A percentile compares a stretch with the other conserved stretches of the same genome.
Conservation (phyloP, 306 rosid species). For the Ammopiptanthus mongolicus region DNA sequence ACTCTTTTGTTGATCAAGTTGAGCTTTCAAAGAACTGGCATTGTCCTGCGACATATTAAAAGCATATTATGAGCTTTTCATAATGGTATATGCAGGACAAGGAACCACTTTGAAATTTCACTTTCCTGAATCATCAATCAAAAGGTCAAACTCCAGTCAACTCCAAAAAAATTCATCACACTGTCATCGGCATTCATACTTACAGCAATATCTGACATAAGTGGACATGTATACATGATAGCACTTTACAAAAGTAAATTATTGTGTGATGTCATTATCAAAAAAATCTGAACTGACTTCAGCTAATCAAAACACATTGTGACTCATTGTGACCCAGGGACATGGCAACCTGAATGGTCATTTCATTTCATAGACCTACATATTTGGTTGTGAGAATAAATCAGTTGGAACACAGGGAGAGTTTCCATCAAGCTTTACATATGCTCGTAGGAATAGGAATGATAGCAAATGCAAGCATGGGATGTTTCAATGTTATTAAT, state of each 20-base stretch:
- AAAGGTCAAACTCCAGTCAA: conserved; percentile 13
- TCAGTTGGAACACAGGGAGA: background rate
- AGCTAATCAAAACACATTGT: conserved; percentile 13
- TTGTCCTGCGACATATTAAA: conserved; percentile 65
- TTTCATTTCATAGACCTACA: conserved; percentile 4
- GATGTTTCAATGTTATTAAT: background rate
- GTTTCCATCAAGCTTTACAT: conserved; percentile 6
- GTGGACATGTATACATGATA: background rate
- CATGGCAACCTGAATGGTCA: background rate
- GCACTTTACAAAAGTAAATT: conserved; percentile 7
- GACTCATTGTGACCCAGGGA: background rate
- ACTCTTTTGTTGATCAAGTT: conserved; percentile 92
- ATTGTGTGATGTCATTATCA: background rate
- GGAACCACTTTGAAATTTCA: conserved; percentile 9
- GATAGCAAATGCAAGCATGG: conserved; percentile 7
- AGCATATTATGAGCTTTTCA: conserved; percentile 6
- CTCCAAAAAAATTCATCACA: background rate
- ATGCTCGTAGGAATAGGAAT: background rate
- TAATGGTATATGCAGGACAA: background rate
- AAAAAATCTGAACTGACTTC: conserved; percentile 4
- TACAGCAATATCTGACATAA: conserved; percentile 3
- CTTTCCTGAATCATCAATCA: conserved; percentile 10
- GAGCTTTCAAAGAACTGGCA: conserved; percentile 81
- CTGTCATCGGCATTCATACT: background rate
- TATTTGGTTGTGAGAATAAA: background rate